A percentile compares a stretch with the other conserved stretches of the same genome.
Conservation (phyloP, 176 grass and related monocot species). For the Carex scoparia region DNA sequence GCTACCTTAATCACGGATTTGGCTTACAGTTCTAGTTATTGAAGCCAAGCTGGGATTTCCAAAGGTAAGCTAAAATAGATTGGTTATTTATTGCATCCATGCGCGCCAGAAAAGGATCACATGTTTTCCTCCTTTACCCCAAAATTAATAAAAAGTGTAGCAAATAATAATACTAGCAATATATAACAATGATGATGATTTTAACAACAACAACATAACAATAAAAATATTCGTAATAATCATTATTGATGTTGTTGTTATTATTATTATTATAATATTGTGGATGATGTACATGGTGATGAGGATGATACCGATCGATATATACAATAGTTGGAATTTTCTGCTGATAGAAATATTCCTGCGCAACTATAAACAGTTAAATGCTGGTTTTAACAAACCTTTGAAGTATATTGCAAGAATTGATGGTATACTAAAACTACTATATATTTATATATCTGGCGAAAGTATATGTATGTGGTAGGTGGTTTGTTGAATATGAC, state of each 20-base stretch:
- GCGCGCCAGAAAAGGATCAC: conserved; percentile 17
- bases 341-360: background rate
- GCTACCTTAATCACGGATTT: conserved; percentile 36
- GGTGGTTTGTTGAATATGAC: background rate
- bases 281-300: background rate
- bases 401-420: conserved; percentile 1
- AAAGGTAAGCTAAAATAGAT: conserved; percentile 22
- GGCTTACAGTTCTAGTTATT: conserved; percentile 17
- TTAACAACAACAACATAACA: background rate
- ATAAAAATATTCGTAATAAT: background rate
- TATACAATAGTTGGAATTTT: background rate
- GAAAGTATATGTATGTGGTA: background rate
- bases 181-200: background rate
- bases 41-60: conserved; percentile 25
- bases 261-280: background rate
- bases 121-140: conserved; percentile 15
- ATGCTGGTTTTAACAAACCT: background rate
- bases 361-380: background rate
- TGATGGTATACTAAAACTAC: background rate
- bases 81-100: conserved; percentile 28
- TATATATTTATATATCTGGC: background rate
- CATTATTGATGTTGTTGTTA: background rate
- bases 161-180: background rate
- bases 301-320: background rate
- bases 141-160: background rate